phyloP scores from a whole-genome alignment of 768 basidiomycete genomes.

The Pleurotus salmoneostramineus region DNA sequence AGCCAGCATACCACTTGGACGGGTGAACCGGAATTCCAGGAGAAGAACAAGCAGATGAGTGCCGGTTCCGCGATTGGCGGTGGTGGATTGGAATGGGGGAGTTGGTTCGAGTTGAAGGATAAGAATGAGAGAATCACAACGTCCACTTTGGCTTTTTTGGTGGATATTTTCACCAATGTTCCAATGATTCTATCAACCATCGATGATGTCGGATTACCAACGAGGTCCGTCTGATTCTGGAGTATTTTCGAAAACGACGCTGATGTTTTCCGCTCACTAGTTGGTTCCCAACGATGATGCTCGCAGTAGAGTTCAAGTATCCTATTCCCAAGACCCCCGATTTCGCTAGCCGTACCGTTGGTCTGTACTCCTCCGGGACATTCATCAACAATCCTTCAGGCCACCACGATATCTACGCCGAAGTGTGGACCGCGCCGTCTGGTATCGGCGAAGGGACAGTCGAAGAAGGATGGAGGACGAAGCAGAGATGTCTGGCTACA shows the following conservation, averaged over 20 bases:
- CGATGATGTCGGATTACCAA: slow-evolving; percentile 34
- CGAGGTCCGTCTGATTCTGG: no score
- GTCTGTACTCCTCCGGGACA: slow-evolving; percentile 46
- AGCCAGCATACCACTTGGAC: slow-evolving; percentile 28
- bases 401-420: slow-evolving; percentile 55
- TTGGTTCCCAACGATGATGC: slow-evolving; percentile 62
- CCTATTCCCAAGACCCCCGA: slow-evolving; percentile 43
- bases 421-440: slow-evolving; percentile 64
- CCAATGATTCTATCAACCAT: slow-evolving; percentile 43
- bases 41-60: slow-evolving; percentile 38
- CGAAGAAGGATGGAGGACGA: slow-evolving; percentile 50
- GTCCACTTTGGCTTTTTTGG: slow-evolving; percentile 51
- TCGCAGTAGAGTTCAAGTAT: slow-evolving; percentile 61
- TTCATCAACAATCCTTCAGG: slow-evolving; percentile 53
- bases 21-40: slow-evolving; percentile 34
- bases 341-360: slow-evolving; percentile 51
- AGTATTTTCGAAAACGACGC: no score
- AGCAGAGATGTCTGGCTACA: slow-evolving; percentile 59
- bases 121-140: slow-evolving; percentile 39
- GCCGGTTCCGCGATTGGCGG: slow-evolving; percentile 37
- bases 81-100: slow-evolving; percentile 53
- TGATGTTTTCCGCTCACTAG: no score
- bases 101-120: slow-evolving; percentile 48
- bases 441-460: slow-evolving; percentile 43
- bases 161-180: slow-evolving; percentile 46